These are phyloP conservation scores for Hyphodiscus sp. DNA, from an alignment of 2,329 filamentous ascomycete genomes.

Conservation along the genomic window DNA sequence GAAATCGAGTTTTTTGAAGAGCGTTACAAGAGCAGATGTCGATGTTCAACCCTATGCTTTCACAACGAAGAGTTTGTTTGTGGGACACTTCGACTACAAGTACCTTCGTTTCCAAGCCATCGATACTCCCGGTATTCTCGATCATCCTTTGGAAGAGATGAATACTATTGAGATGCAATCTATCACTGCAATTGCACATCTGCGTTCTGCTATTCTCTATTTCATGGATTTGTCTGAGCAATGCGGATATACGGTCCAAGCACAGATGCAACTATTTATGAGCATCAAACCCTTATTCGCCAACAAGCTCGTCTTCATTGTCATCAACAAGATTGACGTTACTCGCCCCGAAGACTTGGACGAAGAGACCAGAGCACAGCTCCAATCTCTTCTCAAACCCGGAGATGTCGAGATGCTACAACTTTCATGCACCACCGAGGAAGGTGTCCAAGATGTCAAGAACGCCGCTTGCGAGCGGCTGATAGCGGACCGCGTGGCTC, in stretches of 20 bases:
- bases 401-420: constrained; percentile 90
- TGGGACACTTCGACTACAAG: constrained; percentile 97
- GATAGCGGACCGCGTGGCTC: constrained; percentile 85
- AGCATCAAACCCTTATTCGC: constrained; percentile 95
- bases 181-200: constrained; percentile 94
- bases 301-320: constrained; percentile 94
- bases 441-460: constrained; percentile 91
- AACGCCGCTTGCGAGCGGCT: constrained; percentile 91
- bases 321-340: constrained; percentile 98
- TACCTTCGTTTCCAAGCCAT: constrained; percentile 87
- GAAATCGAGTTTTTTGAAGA: constrained; percentile 93
- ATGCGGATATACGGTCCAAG: constrained; percentile 87
- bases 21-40: constrained; percentile 88
- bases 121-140: constrained; percentile 96
- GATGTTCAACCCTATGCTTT: constrained; percentile 98
- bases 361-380: constrained; percentile 65
- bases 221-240: constrained; percentile 98
- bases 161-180: constrained; percentile 99
- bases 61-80: constrained; percentile 95
- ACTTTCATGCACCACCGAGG: constrained; percentile 88
- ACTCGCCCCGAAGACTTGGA: constrained; percentile 82
- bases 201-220: constrained; percentile 91
- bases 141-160: constrained; percentile 98
- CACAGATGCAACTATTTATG: constrained; percentile 91
- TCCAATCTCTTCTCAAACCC: constrained; percentile 75